These are phyloP conservation scores for Paramyrothecium roridum DNA, from an alignment of 2,329 filamentous ascomycete genomes.

Conservation along the genomic window DNA sequence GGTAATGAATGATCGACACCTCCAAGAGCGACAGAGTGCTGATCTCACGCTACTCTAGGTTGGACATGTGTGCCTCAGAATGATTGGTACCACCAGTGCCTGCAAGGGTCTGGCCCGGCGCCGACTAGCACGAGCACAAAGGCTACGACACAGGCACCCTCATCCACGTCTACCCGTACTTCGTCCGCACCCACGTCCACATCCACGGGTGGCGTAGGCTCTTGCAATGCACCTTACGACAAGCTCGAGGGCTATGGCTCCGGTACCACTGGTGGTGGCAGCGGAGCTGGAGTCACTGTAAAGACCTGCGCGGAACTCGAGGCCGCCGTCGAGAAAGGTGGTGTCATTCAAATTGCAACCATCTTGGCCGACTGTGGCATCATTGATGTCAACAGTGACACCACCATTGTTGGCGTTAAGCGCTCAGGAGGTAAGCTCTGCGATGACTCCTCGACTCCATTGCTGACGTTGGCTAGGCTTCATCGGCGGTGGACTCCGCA, in stretches of 20 bases:
- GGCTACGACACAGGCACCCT: neutral
- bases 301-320: conserved; percentile 37
- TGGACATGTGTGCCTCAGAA: neutral
- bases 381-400: conserved; percentile 44
- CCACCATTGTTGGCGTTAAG: conserved; percentile 44
- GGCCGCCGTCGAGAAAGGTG: conserved; percentile 30
- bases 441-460: no score
- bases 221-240: neutral
- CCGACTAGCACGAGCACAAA: neutral
- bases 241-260: conserved; percentile 23
- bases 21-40: neutral
- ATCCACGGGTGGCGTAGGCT: neutral
- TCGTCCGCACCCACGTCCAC: neutral
- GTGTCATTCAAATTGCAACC: conserved; percentile 44
- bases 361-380: conserved; percentile 37
- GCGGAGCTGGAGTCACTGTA: conserved; percentile 41
- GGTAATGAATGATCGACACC: neutral
- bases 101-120: neutral
- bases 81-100: neutral
- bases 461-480: conserved; percentile 15
- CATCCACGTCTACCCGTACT: no score
- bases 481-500: conserved; percentile 41
- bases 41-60: neutral
- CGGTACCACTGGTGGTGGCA: conserved; percentile 41
- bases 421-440: no score